Evolutionary conservation across 2,329 filamentous ascomycete species (phyloP), one percentile per base, ranked within the genome.

Genomic region (Berkeleyomyces basicola): DNA sequence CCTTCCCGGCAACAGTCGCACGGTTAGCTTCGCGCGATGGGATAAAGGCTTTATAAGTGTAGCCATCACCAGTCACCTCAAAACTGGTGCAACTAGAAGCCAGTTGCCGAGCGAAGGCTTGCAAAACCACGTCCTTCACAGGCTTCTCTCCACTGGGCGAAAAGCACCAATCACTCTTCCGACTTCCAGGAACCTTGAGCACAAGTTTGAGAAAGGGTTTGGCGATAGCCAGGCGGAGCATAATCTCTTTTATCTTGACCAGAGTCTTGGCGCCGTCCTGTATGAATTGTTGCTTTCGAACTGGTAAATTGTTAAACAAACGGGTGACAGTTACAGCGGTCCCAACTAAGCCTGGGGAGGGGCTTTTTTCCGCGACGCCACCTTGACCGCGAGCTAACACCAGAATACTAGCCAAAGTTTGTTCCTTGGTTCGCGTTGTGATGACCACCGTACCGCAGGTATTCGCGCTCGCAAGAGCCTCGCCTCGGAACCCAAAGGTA

Each of bases 401-500:
- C n/a, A 83, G 70, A 6, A 70, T 69, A 3, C 75, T 74, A 0
- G 82, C 87, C 5, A 86, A 76, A 1, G 77, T 71, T 65, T 90
- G 85, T 2, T 77, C 77, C 40, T 79, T 74, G 2, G 82, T 82
- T 65, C 82, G 80, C 3, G 87, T 90, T 11, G 78, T 86, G 59
- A 90, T 74, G 6, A 73, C 74, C 51, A 90, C 73, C 3, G 77
- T 75, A 44, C 82, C 82, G 63, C 88, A 70, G 49, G 79, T 77
- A 64, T 82, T 84, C 64, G 79, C 78, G 70, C 82, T 84, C 46
- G 86, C 85, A 65, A 92, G 74, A 14, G 87, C 87, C 69, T 89
- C 82, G 23, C 88, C 88, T 43, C 88, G 81, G 69, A 91, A 92
- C 1, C 88, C 88, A n/a, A 91, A 77, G 40, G 79, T 84, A 51